phyloP scores from a whole-genome alignment of 2,329 filamentous ascomycete genomes.

The Diplocarpon mali region DNA sequence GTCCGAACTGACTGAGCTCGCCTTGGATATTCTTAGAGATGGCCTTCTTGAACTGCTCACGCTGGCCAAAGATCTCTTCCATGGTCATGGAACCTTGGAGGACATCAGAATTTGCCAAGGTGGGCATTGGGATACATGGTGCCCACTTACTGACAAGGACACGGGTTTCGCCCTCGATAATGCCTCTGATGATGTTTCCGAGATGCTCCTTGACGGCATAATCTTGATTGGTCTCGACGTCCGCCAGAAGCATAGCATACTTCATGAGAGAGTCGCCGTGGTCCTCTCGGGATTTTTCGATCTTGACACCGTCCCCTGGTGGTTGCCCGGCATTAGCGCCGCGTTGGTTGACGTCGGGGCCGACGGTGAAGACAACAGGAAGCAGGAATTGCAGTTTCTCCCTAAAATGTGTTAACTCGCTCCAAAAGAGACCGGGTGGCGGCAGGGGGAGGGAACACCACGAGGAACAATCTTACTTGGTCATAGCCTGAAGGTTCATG shows the following conservation, averaged over 20 bases:
- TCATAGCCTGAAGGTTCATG: slow-evolving; percentile 80
- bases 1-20: slow-evolving; percentile 70
- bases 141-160: slow-evolving; percentile 53
- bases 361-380: slow-evolving; percentile 77
- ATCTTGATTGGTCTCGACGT: slow-evolving; percentile 35
- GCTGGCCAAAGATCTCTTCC: slow-evolving; percentile 48
- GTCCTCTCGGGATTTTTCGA: slow-evolving; percentile 32
- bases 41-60: slow-evolving; percentile 65
- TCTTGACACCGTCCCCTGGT: slow-evolving; percentile 12
- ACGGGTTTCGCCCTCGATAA: slow-evolving; percentile 80
- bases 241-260: slow-evolving; percentile 71
- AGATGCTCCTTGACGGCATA: slow-evolving; percentile 43
- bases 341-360: slow-evolving; percentile 58
- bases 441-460: too few species aligned
- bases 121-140: background rate
- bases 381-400: slow-evolving; percentile 78
- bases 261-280: slow-evolving; percentile 59
- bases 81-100: slow-evolving; percentile 53
- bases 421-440: too few species aligned
- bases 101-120: background rate
- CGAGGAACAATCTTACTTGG: slow-evolving; percentile 32
- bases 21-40: slow-evolving; percentile 46
- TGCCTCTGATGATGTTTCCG: slow-evolving; percentile 77
- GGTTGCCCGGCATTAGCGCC: slow-evolving; percentile 28
- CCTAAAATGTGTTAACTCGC: too few species aligned